These are phyloP conservation scores for Rhynchosporium secalis DNA, from an alignment of 2,329 filamentous ascomycete genomes.

Conservation along the genomic window DNA sequence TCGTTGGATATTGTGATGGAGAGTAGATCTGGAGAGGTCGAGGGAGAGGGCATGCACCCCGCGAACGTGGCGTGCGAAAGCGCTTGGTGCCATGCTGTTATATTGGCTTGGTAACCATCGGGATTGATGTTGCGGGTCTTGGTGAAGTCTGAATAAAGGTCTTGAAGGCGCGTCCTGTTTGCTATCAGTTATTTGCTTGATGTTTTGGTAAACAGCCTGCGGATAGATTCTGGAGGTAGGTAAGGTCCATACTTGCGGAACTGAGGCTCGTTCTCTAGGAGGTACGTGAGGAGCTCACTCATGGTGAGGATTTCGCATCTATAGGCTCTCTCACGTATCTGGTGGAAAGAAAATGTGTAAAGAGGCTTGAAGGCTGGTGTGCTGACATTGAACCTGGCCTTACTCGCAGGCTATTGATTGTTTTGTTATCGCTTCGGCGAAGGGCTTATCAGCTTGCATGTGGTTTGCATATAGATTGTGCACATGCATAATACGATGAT, in stretches of 20 bases:
- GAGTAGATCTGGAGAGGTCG: conserved; percentile 50
- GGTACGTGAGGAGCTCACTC: conserved; percentile 68
- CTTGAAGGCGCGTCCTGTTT: conserved; percentile 71
- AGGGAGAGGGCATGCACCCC: conserved; percentile 49
- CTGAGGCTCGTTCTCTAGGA: conserved; percentile 59
- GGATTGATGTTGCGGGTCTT: conserved; percentile 75
- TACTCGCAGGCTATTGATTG: conserved; percentile 1
- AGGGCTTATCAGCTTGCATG: neutral
- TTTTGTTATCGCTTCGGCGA: conserved; percentile 4
- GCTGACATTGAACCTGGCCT: conserved; percentile 20
- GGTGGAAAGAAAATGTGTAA: neutral
- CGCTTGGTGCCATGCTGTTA: conserved; percentile 74
- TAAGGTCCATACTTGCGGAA: conserved; percentile 54
- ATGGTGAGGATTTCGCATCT: conserved; percentile 43
- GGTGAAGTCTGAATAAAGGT: conserved; percentile 85
- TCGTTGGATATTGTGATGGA: conserved; percentile 58
- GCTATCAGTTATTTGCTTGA: conserved; percentile 1
- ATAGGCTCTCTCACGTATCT: neutral
- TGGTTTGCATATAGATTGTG: conserved; percentile 5
- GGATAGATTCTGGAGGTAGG: neutral
- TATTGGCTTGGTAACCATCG: conserved; percentile 80
- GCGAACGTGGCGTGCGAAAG: conserved; percentile 67
- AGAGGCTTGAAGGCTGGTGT: conserved; percentile 6
- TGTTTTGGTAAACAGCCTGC: neutral
- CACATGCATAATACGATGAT: neutral